Base-by-base conservation (phyloP, 768 basidiomycete species). In the Termitomyces sp. region DNA sequence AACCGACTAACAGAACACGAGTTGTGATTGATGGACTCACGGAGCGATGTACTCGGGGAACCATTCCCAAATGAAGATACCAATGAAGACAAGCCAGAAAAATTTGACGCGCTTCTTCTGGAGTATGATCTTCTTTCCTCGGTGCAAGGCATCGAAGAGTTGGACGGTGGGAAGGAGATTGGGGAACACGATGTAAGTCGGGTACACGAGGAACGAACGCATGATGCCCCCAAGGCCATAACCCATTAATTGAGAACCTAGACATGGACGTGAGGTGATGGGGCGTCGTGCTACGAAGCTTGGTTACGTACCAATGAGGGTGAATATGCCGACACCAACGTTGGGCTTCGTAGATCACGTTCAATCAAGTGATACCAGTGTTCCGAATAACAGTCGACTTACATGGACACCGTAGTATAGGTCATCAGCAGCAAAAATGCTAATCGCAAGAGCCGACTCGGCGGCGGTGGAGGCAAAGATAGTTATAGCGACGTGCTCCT, bases 391-490 rank as follows among this genome's bases (percentile, higher is more conserved):
- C 20, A 16, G 6, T 9, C 15, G 3, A 60, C 64, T 49, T 59
- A 76, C 68, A 70, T 79, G 71, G 59, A 82, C 73, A 59, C 75
- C 68, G 65, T 84, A 84, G 62, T 71, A 78, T 48, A 74, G 66
- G 65, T 81, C 79, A 40, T 87, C 76, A 0, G 84, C 83, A 3
- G 85, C 85, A 57, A 86, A 84, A 62, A 86, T 79, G 57, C 79
- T 83, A 68, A 86, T 85, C 0, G 84, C 84, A 12, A 83, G 73
- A 0, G 86, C 84, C 1, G 84, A 84, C 2, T 79, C 76, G 1
- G 84, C 81, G 2, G 86, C 86, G 0, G 86, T 87, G 20, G 83
- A 81, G 1, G 85, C 72, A 69, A 87, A 84, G 40, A 86, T 84
- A 3, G 84, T 84, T 54, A 88, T 86, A 16, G 81, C 81, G 8